A percentile compares a stretch with the other conserved stretches of the same genome.
phyloP scores from a whole-genome alignment of 164 flowering plant genomes.

The Litsea cubeba region DNA sequence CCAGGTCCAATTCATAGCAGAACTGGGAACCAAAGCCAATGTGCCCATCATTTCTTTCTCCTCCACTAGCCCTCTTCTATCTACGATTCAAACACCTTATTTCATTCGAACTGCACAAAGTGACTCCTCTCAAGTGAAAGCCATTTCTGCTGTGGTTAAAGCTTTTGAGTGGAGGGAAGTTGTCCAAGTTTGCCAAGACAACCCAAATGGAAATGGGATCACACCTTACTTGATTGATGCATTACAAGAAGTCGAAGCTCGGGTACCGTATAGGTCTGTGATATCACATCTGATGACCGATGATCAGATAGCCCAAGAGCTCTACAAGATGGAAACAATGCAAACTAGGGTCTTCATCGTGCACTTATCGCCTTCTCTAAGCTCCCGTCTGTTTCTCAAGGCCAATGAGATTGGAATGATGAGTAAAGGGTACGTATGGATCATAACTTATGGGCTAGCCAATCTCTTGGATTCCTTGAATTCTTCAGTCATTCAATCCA shows the following conservation, averaged over 20 bases:
- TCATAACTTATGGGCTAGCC: slow-evolving; percentile 29
- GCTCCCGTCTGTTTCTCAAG: slow-evolving; percentile 21
- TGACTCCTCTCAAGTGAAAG: slow-evolving; percentile 32
- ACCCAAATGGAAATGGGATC: slow-evolving; percentile 22
- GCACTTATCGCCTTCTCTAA: slow-evolving; percentile 21
- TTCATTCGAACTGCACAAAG: slow-evolving; percentile 27
- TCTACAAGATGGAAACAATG: slow-evolving; percentile 31
- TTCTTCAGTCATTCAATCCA: slow-evolving; percentile 16
- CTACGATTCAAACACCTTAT: too few species aligned
- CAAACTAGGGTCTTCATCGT: slow-evolving; percentile 36
- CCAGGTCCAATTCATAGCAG: too few species aligned
- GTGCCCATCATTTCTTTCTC: too few species aligned
- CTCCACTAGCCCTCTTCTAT: too few species aligned
- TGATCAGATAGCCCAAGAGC: slow-evolving; percentile 29
- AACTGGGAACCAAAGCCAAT: too few species aligned
- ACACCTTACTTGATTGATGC: slow-evolving; percentile 27
- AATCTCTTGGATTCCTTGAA: slow-evolving; percentile 10
- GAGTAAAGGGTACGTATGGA: slow-evolving; percentile 43
- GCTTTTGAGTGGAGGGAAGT: slow-evolving; percentile 30
- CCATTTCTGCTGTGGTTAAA: slow-evolving; percentile 24
- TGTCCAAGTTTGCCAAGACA: slow-evolving; percentile 28
- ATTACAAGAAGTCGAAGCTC: slow-evolving; percentile 19
- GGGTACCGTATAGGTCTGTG: slow-evolving; percentile 27
- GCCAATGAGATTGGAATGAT: slow-evolving; percentile 34
- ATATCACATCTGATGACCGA: slow-evolving; percentile 26